Percentiles rank a stretch among this genome's conserved stretches.
Evolutionary conservation across 179 eudicot genomes (phyloP).

Genomic region (Drosera spatulata): DNA sequence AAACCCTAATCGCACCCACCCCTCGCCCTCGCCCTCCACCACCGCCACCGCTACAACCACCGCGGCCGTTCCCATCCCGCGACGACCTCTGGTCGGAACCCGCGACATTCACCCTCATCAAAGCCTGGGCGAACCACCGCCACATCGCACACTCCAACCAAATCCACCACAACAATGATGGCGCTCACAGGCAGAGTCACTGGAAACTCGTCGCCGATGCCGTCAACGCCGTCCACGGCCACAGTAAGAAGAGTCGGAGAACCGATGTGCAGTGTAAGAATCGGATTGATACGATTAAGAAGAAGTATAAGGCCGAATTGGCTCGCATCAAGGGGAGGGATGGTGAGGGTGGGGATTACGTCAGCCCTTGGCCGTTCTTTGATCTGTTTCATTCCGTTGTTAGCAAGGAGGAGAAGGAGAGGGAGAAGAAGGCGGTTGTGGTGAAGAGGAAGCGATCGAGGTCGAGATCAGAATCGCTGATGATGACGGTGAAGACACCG

Average conservation of each 20-base stretch:
- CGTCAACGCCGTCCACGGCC: slow-evolving; percentile 35
- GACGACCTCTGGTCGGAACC: too few relatives aligned
- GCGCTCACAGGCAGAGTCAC: slow-evolving; percentile 20
- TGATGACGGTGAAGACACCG: slow-evolving; percentile 10
- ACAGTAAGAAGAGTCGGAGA: slow-evolving; percentile 18
- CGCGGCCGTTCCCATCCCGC: too few relatives aligned
- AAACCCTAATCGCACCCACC: too few relatives aligned
- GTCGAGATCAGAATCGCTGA: slow-evolving; percentile 12
- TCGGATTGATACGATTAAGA: slow-evolving; percentile 60
- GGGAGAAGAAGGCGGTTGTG: too few relatives aligned
- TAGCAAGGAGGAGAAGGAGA: too few relatives aligned
- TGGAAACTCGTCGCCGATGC: slow-evolving; percentile 46
- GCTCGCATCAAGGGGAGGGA: slow-evolving; percentile 9
- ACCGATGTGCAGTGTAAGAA: slow-evolving; percentile 52
- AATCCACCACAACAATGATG: slow-evolving; percentile 3
- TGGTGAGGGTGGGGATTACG: slow-evolving; percentile 16
- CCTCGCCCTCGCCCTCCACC: too few relatives aligned
- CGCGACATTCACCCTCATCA: too few relatives aligned
- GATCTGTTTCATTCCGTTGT: slow-evolving; percentile 2
- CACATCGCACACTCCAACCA: too few relatives aligned
- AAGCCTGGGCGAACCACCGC: too few relatives aligned
- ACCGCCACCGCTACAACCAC: too few relatives aligned
- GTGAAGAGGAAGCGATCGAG: too few relatives aligned
- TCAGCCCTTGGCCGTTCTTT: slow-evolving; percentile 56
- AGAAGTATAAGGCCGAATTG: slow-evolving; percentile 56